Base-by-base conservation (phyloP, 768 basidiomycete species). In the Pisolithus orientalis region DNA sequence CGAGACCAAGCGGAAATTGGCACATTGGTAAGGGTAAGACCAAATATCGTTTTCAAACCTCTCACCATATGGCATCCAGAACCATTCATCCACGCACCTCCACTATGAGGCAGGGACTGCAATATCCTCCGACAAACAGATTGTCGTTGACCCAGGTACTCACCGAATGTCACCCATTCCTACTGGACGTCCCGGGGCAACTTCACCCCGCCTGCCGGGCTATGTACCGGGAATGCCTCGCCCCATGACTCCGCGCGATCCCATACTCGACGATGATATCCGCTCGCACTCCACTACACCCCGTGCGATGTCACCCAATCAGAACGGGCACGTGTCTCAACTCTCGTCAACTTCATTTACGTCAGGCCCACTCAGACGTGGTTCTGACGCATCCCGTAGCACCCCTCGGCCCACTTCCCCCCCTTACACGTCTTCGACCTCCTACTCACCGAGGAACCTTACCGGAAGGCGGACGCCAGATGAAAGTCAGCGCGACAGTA, bases 181-280 rank as follows among this genome's bases (percentile, higher is more conserved):
- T 27, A 73, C 69, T 44, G 68, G 70, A 54, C 70, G 80, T 44
- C 79, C 80, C 42, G 80, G 73, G 3, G 70, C 72, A 13, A 66
- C 68, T n/a, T 79, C 78, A 29, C 75, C 78, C 40, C 75, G 80
- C 39, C 62, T 89, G 21, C 90, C 90, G 50, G 90, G 90, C 13
- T 93, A 93, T 67, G 83, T 90, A 52, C 90, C 90, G 24, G 90
- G 90, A 10, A 93, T 93, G 90, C 87, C 87, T 21, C 75, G 90
- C 39, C 90, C 90, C 16, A 90, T 92, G 86, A 92, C 90, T 6
- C 90, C 90, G n/a, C 84, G 82, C 51, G 86, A 89, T 57, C 60
- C 71, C 6, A 71, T 78, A 31, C 72, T 74, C 51, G 90, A 90
- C 45, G 89, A 91, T 50, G 87, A 90, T 53, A 79, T 81, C 59